phyloP scores from a whole-genome alignment of 345 rosid genomes.

The Gossypium anomalum region DNA sequence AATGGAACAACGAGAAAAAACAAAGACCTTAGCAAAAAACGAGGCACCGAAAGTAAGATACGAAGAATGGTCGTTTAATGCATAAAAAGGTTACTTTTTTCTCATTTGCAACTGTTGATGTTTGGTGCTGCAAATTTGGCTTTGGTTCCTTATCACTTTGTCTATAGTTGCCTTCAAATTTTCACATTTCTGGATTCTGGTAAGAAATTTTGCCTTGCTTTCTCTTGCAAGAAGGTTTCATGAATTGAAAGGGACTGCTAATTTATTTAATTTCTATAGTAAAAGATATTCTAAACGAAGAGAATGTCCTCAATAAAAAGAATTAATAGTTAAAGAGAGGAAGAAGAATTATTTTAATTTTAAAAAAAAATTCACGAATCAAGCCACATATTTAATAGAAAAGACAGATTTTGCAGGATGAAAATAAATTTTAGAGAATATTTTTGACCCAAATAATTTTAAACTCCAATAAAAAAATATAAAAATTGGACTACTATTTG shows the following conservation, averaged over 20 bases:
- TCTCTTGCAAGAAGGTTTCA: not conserved
- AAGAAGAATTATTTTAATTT: too few species aligned
- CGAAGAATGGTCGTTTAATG: not conserved
- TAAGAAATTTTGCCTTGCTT: not conserved
- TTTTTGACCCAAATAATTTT: too few species aligned
- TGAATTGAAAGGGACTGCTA: conserved; percentile 1
- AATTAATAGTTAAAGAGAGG: too few species aligned
- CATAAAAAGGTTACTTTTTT: not conserved
- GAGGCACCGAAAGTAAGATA: conserved; percentile 82
- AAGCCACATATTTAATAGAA: too few species aligned
- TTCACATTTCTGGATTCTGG: not conserved
- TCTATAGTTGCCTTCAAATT: not conserved
- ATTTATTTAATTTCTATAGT: not conserved
- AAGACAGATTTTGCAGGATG: too few species aligned
- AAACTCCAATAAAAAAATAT: too few species aligned
- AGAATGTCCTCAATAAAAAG: too few species aligned
- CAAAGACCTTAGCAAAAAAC: conserved; percentile 84
- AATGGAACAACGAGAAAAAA: conserved; percentile 98
- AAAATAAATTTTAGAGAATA: too few species aligned
- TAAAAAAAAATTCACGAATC: too few species aligned
- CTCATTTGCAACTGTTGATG: not conserved
- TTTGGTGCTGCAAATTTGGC: not conserved
- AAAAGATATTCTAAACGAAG: not conserved
- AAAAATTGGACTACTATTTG: too few species aligned
- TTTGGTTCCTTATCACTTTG: not conserved